Evolutionary conservation across 345 rosid species (phyloP), one percentile per base, ranked within the genome.

Genomic region (Euclidium syriacum): DNA sequence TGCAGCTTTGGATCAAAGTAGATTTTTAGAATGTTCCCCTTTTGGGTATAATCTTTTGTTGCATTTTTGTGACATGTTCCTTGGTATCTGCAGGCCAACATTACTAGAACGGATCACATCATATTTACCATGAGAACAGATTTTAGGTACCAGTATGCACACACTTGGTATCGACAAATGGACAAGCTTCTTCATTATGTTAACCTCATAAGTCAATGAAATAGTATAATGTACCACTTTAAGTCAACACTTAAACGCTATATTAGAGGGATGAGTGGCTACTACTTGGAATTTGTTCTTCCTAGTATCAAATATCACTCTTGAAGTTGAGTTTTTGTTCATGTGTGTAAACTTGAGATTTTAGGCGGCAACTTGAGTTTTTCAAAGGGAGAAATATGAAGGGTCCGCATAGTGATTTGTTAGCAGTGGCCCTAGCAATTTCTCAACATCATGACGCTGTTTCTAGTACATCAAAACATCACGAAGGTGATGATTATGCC

Each of bases 121-220:
- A 94, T 94, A 97, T 94, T 83, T 77, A 87, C 96, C 43, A 87
- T 94, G 99, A 97, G 99, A 76, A 89, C 99, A 55, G 99, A 94
- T 79, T 94, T 94, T 74, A 83, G 78, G 71, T 94, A 90, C 79
- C 97, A 94, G 71, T 94, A 90, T 72, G 97, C 99, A 14, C 77
- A 78, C 66, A 68, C 97, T 26, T 94, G 99, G 99, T 94, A 68
- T 74, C 81, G 95, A 53, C 79, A 94, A 58, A 81, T 94, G 97
- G 99, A 94, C 81, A 94, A 89, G 75, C 77, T 94, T 65, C 79
- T 94, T 71, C 99, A 94, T 69, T 94, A 94, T 76, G 99, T 90
- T 72, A 94, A 90, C 79, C 78, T 84, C 67, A 97, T 90, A 78
- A 70, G 82, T 58, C 14, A 64, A 61, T 42, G 3, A 25, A 20